Percentiles rank a stretch among this genome's conserved stretches.
Conservation (phyloP, 345 rosid genomes). For the Cardamine occulta region DNA sequence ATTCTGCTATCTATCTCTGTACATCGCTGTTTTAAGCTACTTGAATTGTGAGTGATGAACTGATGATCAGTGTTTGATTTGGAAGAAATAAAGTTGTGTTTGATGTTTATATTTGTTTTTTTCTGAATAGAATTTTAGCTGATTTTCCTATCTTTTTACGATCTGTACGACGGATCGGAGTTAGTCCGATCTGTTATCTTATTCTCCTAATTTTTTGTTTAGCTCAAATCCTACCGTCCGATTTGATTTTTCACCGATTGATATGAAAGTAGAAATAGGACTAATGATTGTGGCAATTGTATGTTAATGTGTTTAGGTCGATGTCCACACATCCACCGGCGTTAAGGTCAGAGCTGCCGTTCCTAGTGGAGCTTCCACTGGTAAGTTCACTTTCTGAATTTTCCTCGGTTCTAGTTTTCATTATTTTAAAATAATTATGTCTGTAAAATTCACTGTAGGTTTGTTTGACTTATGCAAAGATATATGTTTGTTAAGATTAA, state of each 20-base stretch:
- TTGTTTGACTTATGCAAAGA: not conserved
- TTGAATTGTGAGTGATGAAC: slow-evolving; percentile 5
- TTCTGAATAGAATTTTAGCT: too few species aligned
- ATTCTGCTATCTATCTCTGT: not conserved
- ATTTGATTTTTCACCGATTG: not conserved
- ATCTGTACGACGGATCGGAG: not conserved
- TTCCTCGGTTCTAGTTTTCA: too few species aligned
- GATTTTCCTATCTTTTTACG: too few species aligned
- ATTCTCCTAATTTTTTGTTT: not conserved
- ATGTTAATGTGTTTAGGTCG: slow-evolving; percentile 51
- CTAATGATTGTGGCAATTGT: not conserved
- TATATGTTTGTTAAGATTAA: not conserved
- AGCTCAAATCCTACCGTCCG: not conserved
- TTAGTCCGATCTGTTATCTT: not conserved
- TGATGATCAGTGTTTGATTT: not conserved
- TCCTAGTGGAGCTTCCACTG: slow-evolving; percentile 97
- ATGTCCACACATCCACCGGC: slow-evolving; percentile 64
- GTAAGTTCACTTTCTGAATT: slow-evolving; percentile 43
- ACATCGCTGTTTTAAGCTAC: not conserved
- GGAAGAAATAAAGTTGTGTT: not conserved
- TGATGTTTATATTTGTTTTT: not conserved
- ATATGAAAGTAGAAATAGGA: not conserved
- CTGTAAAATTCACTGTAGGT: not conserved
- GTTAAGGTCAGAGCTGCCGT: slow-evolving; percentile 71
- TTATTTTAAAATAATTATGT: not conserved